Evolutionary conservation across 2,329 filamentous ascomycete genomes (phyloP).

Genomic region (Grosmannia clavigera): DNA sequence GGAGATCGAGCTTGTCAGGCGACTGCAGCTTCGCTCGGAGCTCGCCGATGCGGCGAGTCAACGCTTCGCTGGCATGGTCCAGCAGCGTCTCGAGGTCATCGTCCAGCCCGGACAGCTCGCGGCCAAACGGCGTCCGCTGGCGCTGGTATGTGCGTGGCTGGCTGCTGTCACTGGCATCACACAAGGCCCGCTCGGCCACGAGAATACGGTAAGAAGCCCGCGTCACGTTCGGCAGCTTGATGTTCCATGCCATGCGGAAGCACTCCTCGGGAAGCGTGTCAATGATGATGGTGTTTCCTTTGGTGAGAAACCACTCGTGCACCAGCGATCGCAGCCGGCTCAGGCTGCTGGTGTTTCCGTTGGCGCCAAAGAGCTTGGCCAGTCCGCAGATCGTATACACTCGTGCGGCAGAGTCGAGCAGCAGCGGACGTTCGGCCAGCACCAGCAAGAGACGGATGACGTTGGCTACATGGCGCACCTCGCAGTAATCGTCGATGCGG

Average conservation of each 20-base stretch:
- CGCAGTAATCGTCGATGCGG: constrained; percentile 48
- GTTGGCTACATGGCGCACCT: constrained; percentile 47
- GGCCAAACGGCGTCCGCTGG: constrained; percentile 26
- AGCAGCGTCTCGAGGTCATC: constrained; percentile 37
- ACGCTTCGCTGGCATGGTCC: constrained; percentile 39
- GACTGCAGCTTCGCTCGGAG: neutral
- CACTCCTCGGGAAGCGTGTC: constrained; percentile 51
- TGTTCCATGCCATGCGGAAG: constrained; percentile 40
- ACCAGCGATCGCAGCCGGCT: constrained; percentile 30
- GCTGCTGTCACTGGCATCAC: constrained; percentile 18
- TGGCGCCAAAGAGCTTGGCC: constrained; percentile 41
- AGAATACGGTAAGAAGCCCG: constrained; percentile 44
- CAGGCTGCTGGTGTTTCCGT: neutral
- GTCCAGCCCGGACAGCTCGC: constrained; percentile 34
- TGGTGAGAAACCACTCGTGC: constrained; percentile 44
- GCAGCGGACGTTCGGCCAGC: constrained; percentile 32
- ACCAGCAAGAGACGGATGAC: constrained; percentile 51
- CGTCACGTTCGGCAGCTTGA: constrained; percentile 30
- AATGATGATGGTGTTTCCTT: constrained; percentile 44
- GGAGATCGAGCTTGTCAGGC: neutral
- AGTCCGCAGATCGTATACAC: constrained; percentile 55
- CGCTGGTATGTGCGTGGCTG: constrained; percentile 1
- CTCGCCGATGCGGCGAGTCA: constrained; percentile 34
- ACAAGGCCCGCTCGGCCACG: constrained; percentile 49
- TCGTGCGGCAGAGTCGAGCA: constrained; percentile 52